These are phyloP conservation scores for Limonium bicolor DNA, from an alignment of 148 eudicot species.

Conservation along the genomic window DNA sequence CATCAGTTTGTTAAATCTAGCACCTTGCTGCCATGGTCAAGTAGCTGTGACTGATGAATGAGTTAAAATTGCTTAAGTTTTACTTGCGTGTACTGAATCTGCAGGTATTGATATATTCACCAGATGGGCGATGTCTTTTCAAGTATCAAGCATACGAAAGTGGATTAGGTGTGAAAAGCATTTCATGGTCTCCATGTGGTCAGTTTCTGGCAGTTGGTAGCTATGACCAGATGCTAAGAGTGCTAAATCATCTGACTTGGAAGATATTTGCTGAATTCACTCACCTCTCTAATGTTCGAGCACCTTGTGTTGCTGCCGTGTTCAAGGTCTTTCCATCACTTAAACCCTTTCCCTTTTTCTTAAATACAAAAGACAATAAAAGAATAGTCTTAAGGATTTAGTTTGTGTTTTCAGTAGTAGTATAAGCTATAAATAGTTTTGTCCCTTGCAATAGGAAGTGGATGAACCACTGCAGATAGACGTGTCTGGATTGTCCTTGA, in stretches of 20 bases:
- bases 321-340: constrained; percentile 74
- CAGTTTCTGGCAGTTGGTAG: constrained; percentile 91
- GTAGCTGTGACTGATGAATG: too few relatives aligned
- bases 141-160: constrained; percentile 99
- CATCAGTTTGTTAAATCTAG: too few relatives aligned
- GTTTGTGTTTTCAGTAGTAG: too few relatives aligned
- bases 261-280: constrained; percentile 87
- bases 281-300: constrained; percentile 72
- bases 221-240: constrained; percentile 90
- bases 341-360: too few relatives aligned
- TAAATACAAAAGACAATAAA: too few relatives aligned
- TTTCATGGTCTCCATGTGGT: constrained; percentile 98
- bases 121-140: constrained; percentile 82
- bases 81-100: constrained; percentile 4
- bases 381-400: too few relatives aligned
- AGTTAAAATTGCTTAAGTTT: background rate
- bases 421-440: too few relatives aligned
- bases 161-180: constrained; percentile 85
- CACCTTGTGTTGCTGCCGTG: constrained; percentile 75
- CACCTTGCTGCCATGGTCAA: too few relatives aligned
- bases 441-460: constrained; percentile 46
- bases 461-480: constrained; percentile 81
- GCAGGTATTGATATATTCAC: constrained; percentile 82
- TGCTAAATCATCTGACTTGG: constrained; percentile 88
- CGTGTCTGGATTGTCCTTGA: constrained; percentile 61